These are phyloP conservation scores for Populus davidiana DNA, from an alignment of 345 rosid genomes.

Conservation along the genomic window DNA sequence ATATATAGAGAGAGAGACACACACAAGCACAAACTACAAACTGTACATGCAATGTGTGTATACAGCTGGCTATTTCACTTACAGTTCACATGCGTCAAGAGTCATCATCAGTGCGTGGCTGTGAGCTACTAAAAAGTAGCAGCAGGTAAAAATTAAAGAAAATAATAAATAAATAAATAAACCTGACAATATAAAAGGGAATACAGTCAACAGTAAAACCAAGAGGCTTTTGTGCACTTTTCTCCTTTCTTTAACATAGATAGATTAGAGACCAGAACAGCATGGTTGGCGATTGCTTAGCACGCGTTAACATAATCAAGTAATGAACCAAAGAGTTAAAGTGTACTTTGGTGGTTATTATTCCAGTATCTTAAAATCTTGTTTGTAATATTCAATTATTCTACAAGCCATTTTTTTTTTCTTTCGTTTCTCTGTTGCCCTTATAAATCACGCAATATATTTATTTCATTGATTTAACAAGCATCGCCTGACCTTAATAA, in stretches of 20 bases:
- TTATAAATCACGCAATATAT: no score
- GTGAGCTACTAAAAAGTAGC: conserved; percentile 27
- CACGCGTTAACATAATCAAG: conserved; percentile 21
- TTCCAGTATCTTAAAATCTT: neutral
- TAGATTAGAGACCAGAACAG: neutral
- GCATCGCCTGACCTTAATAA: no score
- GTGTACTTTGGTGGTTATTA: neutral
- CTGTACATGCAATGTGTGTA: neutral
- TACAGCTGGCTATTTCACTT: neutral
- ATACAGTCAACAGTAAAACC: conserved; percentile 5
- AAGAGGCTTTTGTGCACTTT: neutral
- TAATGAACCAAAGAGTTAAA: neutral
- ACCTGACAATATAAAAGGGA: conserved; percentile 11
- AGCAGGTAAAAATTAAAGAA: neutral
- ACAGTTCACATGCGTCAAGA: conserved; percentile 38
- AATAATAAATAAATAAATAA: neutral
- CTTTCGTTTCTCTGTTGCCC: no score
- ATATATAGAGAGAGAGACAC: neutral
- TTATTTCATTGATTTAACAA: no score
- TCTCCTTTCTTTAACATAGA: neutral
- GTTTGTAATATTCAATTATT: neutral
- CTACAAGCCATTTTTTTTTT: no score
- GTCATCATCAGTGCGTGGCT: conserved; percentile 42
- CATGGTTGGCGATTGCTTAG: neutral
- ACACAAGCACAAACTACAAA: neutral